Conservation (phyloP, 1,139 yeast genomes). For the Taphrina confusa region DNA sequence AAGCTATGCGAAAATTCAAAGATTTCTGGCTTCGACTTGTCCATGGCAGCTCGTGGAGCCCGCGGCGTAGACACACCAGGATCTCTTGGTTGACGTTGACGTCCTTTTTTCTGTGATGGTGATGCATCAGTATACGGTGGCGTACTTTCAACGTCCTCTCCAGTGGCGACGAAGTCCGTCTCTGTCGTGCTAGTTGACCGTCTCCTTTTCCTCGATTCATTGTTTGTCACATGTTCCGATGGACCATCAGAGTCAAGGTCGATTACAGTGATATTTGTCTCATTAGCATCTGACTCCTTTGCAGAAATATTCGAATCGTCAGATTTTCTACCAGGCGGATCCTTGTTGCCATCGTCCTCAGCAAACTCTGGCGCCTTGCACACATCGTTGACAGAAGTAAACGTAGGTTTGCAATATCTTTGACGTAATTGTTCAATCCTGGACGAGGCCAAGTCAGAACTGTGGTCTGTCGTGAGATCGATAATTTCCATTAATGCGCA, state of each 20-base stretch:
- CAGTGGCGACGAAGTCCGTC: neutral
- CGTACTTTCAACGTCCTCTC: neutral
- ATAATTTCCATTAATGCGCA: constrained; percentile 3
- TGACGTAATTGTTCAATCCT: neutral
- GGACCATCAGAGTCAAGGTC: neutral
- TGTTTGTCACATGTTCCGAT: neutral
- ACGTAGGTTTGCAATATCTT: too few relatives aligned
- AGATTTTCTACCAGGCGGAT: neutral
- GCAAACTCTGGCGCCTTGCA: too few relatives aligned
- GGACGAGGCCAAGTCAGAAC: neutral
- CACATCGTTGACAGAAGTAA: too few relatives aligned
- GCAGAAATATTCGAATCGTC: neutral
- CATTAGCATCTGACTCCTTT: neutral
- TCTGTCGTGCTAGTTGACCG: neutral
- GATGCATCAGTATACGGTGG: too few relatives aligned
- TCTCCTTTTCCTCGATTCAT: neutral
- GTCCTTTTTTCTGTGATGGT: too few relatives aligned
- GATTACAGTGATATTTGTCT: neutral
- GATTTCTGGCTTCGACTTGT: neutral
- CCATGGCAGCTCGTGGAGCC: neutral
- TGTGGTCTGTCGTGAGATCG: neutral
- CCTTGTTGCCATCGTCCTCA: too few relatives aligned
- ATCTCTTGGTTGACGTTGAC: neutral
- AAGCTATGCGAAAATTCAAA: constrained; percentile 8
- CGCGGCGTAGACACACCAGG: too few relatives aligned